Evolutionary conservation across 768 basidiomycete genomes (phyloP).

Genomic region (Lepiota brunneoincarnata): DNA sequence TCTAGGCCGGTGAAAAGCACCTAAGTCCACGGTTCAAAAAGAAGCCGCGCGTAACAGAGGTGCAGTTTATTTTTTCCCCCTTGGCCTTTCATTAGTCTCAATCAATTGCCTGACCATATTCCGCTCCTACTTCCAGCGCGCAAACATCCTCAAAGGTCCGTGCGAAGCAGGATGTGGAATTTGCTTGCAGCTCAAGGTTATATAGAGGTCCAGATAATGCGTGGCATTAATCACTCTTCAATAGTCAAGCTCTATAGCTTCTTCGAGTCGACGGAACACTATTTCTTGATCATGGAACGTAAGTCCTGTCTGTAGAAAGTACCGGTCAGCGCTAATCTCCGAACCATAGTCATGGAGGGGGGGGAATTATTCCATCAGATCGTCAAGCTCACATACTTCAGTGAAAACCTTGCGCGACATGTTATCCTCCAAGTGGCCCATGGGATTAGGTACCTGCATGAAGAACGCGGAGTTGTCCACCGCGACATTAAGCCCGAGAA

Average conservation of each 20-base stretch:
- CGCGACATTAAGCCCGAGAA: conserved; percentile 99
- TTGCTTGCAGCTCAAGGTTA: conserved; percentile 8
- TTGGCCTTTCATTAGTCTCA: conserved; percentile 11
- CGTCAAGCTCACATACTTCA: conserved; percentile 98
- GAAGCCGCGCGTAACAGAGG: conserved; percentile 98
- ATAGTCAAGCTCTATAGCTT: conserved; percentile 92
- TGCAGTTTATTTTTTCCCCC: conserved; percentile 43
- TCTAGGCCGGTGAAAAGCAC: conserved; percentile 88
- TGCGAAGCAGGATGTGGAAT: conserved; percentile 11
- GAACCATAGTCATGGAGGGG: conserved; percentile 82
- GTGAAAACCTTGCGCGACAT: conserved; percentile 94
- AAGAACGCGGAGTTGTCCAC: conserved; percentile 97
- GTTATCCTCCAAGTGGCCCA: conserved; percentile 95
- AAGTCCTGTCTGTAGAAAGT: conserved; percentile 27
- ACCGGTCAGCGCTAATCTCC: conserved; percentile 14
- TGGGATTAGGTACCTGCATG: conserved; percentile 93
- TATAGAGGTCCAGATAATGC: conserved; percentile 98
- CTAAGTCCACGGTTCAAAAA: conserved; percentile 94
- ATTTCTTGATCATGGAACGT: conserved; percentile 93
- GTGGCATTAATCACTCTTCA: conserved; percentile 86
- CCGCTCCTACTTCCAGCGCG: conserved; percentile 59
- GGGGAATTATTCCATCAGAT: conserved; percentile 99
- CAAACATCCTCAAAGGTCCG: conserved; percentile 93
- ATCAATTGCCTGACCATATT: conserved; percentile 27
- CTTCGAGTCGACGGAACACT: conserved; percentile 89